phyloP scores from a whole-genome alignment of 371 early-diverging fungal species.

The Basidiobolus meristosporus region DNA sequence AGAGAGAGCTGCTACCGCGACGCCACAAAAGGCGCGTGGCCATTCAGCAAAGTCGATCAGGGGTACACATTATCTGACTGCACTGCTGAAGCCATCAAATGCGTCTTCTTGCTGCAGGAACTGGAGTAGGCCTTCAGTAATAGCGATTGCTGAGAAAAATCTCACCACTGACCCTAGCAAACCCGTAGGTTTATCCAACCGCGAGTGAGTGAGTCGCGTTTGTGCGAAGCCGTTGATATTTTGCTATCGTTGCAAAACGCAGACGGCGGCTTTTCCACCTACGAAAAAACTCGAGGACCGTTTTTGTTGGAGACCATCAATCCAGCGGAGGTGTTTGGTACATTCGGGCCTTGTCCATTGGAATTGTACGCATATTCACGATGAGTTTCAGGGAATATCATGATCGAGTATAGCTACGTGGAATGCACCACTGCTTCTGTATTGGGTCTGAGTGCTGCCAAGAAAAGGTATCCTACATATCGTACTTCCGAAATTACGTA shows the following conservation, averaged over 20 bases:
- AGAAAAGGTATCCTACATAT: conserved; percentile 58
- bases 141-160: too few species aligned
- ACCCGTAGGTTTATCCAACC: conserved; percentile 19
- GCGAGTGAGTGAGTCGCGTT: conserved; percentile 29
- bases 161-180: not conserved
- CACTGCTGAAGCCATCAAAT: conserved; percentile 85
- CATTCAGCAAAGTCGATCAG: conserved; percentile 87
- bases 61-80: conserved; percentile 91
- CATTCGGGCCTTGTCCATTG: too few species aligned
- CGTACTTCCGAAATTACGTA: conserved; percentile 65
- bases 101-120: conserved; percentile 55
- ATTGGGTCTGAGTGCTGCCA: conserved; percentile 62
- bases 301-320: conserved; percentile 68
- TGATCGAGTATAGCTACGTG: conserved; percentile 92
- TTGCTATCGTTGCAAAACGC: conserved; percentile 80
- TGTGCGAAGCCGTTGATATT: conserved; percentile 75
- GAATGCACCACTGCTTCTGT: conserved; percentile 92
- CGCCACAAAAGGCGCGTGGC: conserved; percentile 84
- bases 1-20: conserved; percentile 59
- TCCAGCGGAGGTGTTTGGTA: conserved; percentile 90
- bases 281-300: conserved; percentile 71
- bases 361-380: too few species aligned
- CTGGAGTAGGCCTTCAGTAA: too few species aligned
- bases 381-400: conserved; percentile 70
- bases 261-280: conserved; percentile 80